Conservation (phyloP, 1,284 basidiomycete genomes). For the Irpex rosettiformis region DNA sequence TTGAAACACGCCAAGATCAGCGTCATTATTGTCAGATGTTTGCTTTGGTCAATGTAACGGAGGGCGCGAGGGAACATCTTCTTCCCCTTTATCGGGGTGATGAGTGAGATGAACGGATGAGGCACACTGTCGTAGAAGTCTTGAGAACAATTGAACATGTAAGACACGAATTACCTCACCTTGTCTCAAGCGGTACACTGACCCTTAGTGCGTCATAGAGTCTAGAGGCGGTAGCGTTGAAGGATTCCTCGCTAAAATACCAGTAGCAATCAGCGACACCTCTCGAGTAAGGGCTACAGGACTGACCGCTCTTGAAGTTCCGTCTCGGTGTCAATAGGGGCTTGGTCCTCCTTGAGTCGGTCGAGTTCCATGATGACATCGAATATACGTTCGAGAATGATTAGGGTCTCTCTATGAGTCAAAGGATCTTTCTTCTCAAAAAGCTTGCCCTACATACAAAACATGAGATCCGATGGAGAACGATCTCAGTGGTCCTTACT, state of each 20-base stretch:
- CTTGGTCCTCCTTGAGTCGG: conserved; percentile 81
- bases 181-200: conserved; percentile 89
- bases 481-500: conserved; percentile 16
- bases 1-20: conserved; percentile 93
- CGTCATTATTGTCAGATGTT: conserved; percentile 85
- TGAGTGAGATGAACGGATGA: conserved; percentile 94
- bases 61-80: conserved; percentile 86
- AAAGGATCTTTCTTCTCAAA: conserved; percentile 69
- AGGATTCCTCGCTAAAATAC: conserved; percentile 51
- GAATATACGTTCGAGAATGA: conserved; percentile 84
- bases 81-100: conserved; percentile 91
- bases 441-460: conserved; percentile 42
- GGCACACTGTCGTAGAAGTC: conserved; percentile 61
- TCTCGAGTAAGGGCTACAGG: conserved; percentile 3
- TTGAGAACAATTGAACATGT: not conserved
- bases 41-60: conserved; percentile 79
- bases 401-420: conserved; percentile 74
- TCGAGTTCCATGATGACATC: conserved; percentile 85
- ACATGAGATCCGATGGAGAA: not conserved
- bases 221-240: conserved; percentile 60
- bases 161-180: conserved; percentile 36
- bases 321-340: conserved; percentile 50
- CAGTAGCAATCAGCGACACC: conserved; percentile 5
- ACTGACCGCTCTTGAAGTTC: conserved; percentile 61
- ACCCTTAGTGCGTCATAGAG: conserved; percentile 86